Percentiles rank a stretch among this genome's conserved stretches.
phyloP scores from a whole-genome alignment of 192 early-diverging fungal species.

The Entomortierella parvispora region DNA sequence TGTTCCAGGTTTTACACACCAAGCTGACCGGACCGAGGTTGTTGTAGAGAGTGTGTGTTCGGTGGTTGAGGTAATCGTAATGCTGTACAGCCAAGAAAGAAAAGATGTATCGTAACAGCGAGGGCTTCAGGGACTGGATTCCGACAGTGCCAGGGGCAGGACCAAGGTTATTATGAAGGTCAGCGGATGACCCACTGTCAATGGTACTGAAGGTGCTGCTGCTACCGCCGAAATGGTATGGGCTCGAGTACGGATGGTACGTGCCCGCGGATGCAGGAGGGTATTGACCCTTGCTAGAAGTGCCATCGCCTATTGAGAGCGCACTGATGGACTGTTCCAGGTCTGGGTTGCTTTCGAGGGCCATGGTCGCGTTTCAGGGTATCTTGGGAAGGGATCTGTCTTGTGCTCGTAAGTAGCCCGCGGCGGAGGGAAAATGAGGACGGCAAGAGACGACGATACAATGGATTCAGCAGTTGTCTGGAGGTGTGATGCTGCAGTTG shows the following conservation, averaged over 20 bases:
- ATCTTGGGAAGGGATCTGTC: background rate
- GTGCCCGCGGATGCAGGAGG: background rate
- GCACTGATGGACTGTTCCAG: conserved; percentile 31
- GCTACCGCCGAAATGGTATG: conserved; percentile 10
- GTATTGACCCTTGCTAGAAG: conserved; percentile 1
- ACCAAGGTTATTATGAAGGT: conserved; percentile 16
- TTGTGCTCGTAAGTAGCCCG: background rate
- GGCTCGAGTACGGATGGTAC: conserved; percentile 29
- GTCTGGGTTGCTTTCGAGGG: conserved; percentile 25
- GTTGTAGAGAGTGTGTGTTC: conserved; percentile 45
- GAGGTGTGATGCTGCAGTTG: no score
- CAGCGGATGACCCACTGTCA: conserved; percentile 29
- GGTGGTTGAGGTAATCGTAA: conserved; percentile 51
- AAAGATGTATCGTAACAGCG: conserved; percentile 44
- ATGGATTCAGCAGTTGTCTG: background rate
- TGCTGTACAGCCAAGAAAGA: conserved; percentile 39
- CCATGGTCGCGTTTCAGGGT: conserved; percentile 15
- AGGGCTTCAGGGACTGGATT: conserved; percentile 42
- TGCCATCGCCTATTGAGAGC: conserved; percentile 12
- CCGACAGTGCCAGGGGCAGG: conserved; percentile 12
- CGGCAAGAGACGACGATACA: background rate
- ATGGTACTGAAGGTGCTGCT: conserved; percentile 15
- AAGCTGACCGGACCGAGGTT: conserved; percentile 39
- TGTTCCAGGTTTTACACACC: conserved; percentile 47
- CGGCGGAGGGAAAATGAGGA: background rate